phyloP scores from a whole-genome alignment of 345 rosid genomes.

The Syzygium grande region DNA sequence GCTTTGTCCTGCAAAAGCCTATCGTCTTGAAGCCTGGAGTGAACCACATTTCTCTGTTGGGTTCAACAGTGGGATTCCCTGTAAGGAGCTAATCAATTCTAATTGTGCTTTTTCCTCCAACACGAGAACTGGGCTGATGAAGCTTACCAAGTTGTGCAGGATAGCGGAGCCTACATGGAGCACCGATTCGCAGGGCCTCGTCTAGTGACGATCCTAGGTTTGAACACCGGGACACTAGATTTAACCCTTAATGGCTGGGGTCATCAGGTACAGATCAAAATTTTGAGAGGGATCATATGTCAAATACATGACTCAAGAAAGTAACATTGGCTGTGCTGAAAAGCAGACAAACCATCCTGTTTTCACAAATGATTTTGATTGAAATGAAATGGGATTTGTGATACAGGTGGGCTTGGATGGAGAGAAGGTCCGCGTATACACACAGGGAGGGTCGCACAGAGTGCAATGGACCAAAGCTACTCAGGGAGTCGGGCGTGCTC shows the following conservation, averaged over 20 bases:
- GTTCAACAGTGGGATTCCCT: conserved; percentile 53
- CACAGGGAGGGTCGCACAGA: conserved; percentile 36
- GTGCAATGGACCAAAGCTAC: conserved; percentile 34
- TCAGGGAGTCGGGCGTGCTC: conserved; percentile 21
- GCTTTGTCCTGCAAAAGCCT: conserved; percentile 56
- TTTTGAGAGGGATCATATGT: background rate
- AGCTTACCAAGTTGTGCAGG: conserved; percentile 29
- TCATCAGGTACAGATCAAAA: conserved; percentile 37
- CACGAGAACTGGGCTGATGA: background rate
- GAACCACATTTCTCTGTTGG: conserved; percentile 48
- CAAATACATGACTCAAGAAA: background rate
- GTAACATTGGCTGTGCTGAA: background rate
- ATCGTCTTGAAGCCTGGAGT: conserved; percentile 37
- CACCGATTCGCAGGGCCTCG: conserved; percentile 72
- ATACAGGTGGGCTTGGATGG: conserved; percentile 61
- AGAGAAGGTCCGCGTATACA: conserved; percentile 34
- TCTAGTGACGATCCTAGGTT: conserved; percentile 45
- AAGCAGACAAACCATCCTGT: background rate
- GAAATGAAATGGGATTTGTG: background rate
- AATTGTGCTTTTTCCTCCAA: background rate
- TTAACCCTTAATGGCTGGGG: conserved; percentile 56
- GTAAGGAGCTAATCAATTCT: conserved; percentile 20
- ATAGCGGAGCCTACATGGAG: conserved; percentile 90
- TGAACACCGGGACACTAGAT: conserved; percentile 75
- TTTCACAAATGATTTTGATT: background rate